These are phyloP conservation scores for Calonectria hongkongensis DNA, from an alignment of 2,329 filamentous ascomycete species.

Conservation along the genomic window DNA sequence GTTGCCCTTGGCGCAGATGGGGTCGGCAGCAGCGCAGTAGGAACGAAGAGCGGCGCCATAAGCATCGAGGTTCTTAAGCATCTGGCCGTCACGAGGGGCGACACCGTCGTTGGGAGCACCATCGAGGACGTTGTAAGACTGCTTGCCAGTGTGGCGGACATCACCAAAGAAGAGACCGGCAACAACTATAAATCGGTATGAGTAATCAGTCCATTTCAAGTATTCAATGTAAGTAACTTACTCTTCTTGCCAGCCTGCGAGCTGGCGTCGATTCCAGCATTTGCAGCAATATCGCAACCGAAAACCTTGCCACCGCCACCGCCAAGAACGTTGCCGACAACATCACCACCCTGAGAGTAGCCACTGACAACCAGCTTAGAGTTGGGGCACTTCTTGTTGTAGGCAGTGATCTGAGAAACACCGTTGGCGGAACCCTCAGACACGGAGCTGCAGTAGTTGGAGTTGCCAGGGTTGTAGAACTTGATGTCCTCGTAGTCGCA, in stretches of 20 bases:
- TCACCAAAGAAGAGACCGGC: conserved; percentile 53
- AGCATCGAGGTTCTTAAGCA: conserved; percentile 52
- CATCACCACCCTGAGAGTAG: conserved; percentile 64
- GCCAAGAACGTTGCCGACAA: conserved; percentile 61
- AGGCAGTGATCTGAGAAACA: conserved; percentile 61
- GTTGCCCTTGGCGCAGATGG: conserved; percentile 60
- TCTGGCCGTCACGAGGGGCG: conserved; percentile 53
- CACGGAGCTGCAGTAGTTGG: conserved; percentile 61
- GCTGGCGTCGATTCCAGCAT: not conserved
- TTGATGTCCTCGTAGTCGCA: conserved; percentile 60
- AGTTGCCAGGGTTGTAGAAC: conserved; percentile 55
- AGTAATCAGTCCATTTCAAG: not conserved
- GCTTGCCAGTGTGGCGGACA: conserved; percentile 56
- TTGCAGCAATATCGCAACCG: not conserved
- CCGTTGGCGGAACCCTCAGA: conserved; percentile 60
- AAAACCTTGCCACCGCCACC: conserved; percentile 53
- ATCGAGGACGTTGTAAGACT: conserved; percentile 57
- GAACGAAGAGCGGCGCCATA: conserved; percentile 54
- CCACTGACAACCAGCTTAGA: conserved; percentile 64
- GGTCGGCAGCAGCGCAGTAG: conserved; percentile 60
- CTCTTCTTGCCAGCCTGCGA: conserved; percentile 18
- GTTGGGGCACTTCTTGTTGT: conserved; percentile 63
- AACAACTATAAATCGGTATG: not conserved
- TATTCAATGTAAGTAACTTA: not conserved
- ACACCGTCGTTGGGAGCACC: conserved; percentile 50